Evolutionary conservation across 805 yeast genomes (phyloP).

Genomic region (Pichia manshurica): DNA sequence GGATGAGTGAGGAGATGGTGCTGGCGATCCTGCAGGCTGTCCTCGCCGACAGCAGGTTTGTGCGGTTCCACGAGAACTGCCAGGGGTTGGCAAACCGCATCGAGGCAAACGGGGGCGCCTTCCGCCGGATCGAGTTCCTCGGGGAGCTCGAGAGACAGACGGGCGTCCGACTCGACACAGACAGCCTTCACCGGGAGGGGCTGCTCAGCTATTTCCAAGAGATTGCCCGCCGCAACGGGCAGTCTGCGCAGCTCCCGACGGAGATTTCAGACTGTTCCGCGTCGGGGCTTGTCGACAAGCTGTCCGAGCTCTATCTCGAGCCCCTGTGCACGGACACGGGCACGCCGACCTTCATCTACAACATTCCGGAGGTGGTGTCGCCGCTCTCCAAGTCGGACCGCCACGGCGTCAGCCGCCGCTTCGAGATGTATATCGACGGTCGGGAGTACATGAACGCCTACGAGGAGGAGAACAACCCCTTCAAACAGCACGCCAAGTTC

Average conservation of each 20-base stretch:
- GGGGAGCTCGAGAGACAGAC: slow-evolving; percentile 53
- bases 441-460: slow-evolving; percentile 87
- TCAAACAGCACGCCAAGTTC: slow-evolving; percentile 61
- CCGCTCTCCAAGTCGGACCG: slow-evolving; percentile 74
- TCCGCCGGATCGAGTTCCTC: slow-evolving; percentile 56
- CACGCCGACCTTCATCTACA: slow-evolving; percentile 68
- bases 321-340: slow-evolving; percentile 36
- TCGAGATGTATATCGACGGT: slow-evolving; percentile 78
- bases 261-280: slow-evolving; percentile 4
- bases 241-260: slow-evolving; percentile 22
- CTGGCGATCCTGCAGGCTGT: slow-evolving; percentile 33
- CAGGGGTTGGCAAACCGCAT: slow-evolving; percentile 14
- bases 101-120: slow-evolving; percentile 21
- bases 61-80: slow-evolving; percentile 22
- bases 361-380: slow-evolving; percentile 81
- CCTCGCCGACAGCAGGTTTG: slow-evolving; percentile 15
- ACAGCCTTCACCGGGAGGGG: neutral
- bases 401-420: slow-evolving; percentile 36
- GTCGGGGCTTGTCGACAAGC: slow-evolving; percentile 23
- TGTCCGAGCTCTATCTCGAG: slow-evolving; percentile 49
- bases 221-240: neutral
- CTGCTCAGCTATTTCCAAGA: neutral
- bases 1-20: slow-evolving; percentile 55
- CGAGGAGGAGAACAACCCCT: slow-evolving; percentile 93
- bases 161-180: slow-evolving; percentile 28